Base-by-base conservation (phyloP, 2,329 filamentous ascomycete genomes). In the Pseudodiploospora longispora region DNA sequence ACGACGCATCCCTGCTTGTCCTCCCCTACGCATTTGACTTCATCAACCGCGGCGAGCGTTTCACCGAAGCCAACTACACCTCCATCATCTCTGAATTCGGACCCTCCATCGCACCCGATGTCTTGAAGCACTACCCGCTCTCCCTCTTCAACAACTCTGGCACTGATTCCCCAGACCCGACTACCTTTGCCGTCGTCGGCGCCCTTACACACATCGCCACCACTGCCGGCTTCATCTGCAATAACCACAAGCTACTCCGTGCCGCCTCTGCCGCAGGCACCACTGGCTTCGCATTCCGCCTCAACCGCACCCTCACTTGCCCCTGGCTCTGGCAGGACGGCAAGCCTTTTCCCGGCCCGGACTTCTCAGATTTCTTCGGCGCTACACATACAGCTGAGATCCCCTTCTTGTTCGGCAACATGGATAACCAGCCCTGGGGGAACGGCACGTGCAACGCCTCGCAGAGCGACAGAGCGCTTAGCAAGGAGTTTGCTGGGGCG, bases 381-480 rank as follows among this genome's bases (percentile, higher is more conserved):
- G 40, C 50, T 1, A 43, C 49, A 27, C 53, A 54, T 36, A 48
- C 41, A 5, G 38, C 46, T 2, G 50, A 54, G 36, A 10, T 55
- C 9, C 49, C 52, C 2, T 50, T 49, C 10, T 39, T 51, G 6
- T 53, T 55, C 46, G 48, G 30, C 5, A 50, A 49, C 12, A 29
- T 54, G 27, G 44, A 51, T n/a, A 38, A 48, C 27, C 33, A 44
- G 41, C 49, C 52, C 6, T 52, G 43, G 40, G 47, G 48, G 2
- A 42, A 47, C 9, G 49, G 53, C 1, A 49, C 38, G 10, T 50
- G 48, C 33, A 50, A 47, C 19, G 44, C 42, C 2, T 47, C 43
- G 9, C 32, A 35, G 7, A 37, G 30, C 1, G 48, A 54, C 30
- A 33, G 44, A 6, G 35, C 42, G 12, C 27, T 53, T n/a, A 50